Conservation (phyloP, 2,329 filamentous ascomycete species). For the Berkeleyomyces rouxiae region DNA sequence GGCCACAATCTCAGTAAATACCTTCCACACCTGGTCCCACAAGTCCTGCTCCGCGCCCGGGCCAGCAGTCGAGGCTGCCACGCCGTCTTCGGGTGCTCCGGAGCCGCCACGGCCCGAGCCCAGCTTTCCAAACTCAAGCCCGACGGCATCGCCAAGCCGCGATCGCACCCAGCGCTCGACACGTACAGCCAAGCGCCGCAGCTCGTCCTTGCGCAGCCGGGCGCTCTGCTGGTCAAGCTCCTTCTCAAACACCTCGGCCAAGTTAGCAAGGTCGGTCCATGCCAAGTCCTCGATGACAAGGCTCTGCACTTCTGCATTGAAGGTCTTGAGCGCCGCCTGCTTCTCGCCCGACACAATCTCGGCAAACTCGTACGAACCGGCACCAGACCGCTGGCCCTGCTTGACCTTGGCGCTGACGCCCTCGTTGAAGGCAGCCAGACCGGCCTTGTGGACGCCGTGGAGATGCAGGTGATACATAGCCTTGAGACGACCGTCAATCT, state of each 20-base stretch:
- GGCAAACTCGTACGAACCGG: constrained; percentile 76
- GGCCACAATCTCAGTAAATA: constrained; percentile 66
- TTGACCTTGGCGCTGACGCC: constrained; percentile 80
- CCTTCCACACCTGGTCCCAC: constrained; percentile 88
- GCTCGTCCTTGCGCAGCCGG: constrained; percentile 80
- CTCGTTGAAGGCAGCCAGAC: constrained; percentile 69
- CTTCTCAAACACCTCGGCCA: constrained; percentile 66
- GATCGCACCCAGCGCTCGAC: constrained; percentile 90
- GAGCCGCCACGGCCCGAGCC: constrained; percentile 73
- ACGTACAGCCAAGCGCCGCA: constrained; percentile 77
- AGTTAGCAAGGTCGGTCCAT: constrained; percentile 78
- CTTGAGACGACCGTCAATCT: constrained; percentile 80
- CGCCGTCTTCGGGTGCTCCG: constrained; percentile 66
- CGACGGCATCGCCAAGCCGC: constrained; percentile 70
- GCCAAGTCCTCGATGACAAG: constrained; percentile 61
- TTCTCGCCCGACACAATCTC: constrained; percentile 81
- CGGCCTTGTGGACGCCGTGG: constrained; percentile 72
- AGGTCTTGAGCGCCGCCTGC: constrained; percentile 54
- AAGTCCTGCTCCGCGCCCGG: constrained; percentile 55
- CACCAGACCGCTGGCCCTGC: constrained; percentile 74
- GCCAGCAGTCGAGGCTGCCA: constrained; percentile 21
- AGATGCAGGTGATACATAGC: constrained; percentile 78
- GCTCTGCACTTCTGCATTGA: constrained; percentile 57
- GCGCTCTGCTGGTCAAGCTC: constrained; percentile 80
- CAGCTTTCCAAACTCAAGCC: constrained; percentile 89